Percentiles rank a stretch among this genome's conserved stretches.
phyloP scores from a whole-genome alignment of 495 filamentous ascomycete genomes.

The Geopyxis carbonaria region DNA sequence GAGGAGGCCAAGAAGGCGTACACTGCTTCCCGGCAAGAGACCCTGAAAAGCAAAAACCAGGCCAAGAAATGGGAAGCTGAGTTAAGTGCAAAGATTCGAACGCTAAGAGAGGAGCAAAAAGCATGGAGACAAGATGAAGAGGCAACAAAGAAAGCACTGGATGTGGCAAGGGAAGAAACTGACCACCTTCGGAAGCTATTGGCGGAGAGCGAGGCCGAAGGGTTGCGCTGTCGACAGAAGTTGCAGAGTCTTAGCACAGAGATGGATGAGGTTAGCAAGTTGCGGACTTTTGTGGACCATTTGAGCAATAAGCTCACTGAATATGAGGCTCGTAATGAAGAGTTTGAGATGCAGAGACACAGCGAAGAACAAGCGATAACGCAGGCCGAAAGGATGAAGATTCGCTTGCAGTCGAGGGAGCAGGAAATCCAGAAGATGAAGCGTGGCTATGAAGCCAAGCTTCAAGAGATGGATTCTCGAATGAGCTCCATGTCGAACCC shows the following conservation, averaged over 20 bases:
- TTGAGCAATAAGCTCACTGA: constrained; percentile 38
- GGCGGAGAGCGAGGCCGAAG: constrained; percentile 42
- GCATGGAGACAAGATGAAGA: constrained; percentile 40
- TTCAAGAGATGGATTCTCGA: constrained; percentile 29
- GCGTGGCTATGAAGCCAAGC: constrained; percentile 30
- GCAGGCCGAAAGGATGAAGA: constrained; percentile 34
- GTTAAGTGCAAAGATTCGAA: constrained; percentile 40
- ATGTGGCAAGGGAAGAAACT: constrained; percentile 34
- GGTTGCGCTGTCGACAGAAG: constrained; percentile 40
- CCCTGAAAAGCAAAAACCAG: constrained; percentile 43
- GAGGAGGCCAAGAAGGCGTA: constrained; percentile 50
- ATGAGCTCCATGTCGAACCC: constrained; percentile 26
- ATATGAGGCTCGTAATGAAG: constrained; percentile 40
- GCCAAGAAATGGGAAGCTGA: constrained; percentile 55
- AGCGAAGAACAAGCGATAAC: constrained; percentile 35
- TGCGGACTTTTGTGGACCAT: constrained; percentile 39
- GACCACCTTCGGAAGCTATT: constrained; percentile 41
- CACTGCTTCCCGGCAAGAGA: constrained; percentile 45
- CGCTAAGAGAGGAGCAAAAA: constrained; percentile 49
- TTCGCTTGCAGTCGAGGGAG: constrained; percentile 37
- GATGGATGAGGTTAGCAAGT: constrained; percentile 40
- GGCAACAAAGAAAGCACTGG: constrained; percentile 36
- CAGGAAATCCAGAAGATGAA: constrained; percentile 33
- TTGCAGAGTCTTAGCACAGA: constrained; percentile 40
- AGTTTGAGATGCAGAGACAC: constrained; percentile 34